Conservation (phyloP, 2,329 filamentous ascomycete genomes). For the Remersonia thermophila region DNA sequence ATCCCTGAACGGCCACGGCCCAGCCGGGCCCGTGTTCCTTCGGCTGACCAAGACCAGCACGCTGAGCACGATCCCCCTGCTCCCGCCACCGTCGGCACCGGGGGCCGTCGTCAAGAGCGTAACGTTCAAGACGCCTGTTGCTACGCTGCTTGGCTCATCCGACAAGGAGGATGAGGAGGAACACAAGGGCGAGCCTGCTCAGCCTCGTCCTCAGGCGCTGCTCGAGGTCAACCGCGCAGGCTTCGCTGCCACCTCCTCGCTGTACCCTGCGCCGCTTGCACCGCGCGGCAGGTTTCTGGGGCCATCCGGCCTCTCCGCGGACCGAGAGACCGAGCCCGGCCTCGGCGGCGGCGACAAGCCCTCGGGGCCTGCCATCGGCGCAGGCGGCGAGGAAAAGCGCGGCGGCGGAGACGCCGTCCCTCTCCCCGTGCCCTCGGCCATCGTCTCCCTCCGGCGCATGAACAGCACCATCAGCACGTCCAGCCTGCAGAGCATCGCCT, state of each 20-base stretch:
- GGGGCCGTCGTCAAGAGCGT: not conserved
- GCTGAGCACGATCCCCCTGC: slow-evolving; percentile 8
- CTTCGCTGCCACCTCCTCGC: slow-evolving; percentile 7
- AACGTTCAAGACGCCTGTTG: slow-evolving; percentile 1
- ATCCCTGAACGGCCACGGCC: not conserved
- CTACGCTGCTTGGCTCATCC: not conserved
- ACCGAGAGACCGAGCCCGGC: not conserved
- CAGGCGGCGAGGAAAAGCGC: no score
- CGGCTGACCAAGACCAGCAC: slow-evolving; percentile 11
- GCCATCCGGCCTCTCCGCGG: not conserved
- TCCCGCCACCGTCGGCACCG: slow-evolving; percentile 7
- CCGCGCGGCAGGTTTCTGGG: not conserved
- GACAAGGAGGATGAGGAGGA: not conserved
- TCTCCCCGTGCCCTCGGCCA: slow-evolving; percentile 23
- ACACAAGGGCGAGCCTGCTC: no score
- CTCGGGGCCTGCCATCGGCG: no score
- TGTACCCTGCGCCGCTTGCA: slow-evolving; percentile 5
- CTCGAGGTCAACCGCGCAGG: slow-evolving; percentile 7
- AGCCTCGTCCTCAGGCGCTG: no score
- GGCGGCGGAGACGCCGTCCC: no score
- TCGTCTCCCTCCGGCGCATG: slow-evolving; percentile 44
- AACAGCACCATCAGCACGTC: slow-evolving; percentile 35
- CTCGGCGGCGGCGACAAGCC: not conserved
- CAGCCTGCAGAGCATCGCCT: slow-evolving; percentile 5
- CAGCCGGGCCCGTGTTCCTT: slow-evolving; percentile 6